Conservation (phyloP, 108 stramenopile species). For the Cyclotella baltica region DNA sequence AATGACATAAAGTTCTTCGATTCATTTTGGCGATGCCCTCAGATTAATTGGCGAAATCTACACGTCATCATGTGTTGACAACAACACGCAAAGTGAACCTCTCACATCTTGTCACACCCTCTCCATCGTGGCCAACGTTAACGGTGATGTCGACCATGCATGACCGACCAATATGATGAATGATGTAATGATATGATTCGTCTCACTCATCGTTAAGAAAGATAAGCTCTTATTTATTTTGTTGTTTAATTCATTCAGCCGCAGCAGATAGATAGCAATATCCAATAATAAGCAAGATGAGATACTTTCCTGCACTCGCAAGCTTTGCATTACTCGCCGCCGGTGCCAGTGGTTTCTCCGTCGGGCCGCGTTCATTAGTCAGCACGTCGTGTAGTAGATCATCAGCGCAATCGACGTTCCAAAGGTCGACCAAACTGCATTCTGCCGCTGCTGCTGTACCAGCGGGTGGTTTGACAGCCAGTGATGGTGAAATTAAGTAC, state of each 20-base stretch:
- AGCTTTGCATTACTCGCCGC: neutral
- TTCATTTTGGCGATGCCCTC: neutral
- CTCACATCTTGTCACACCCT: neutral
- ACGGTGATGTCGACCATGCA: no score
- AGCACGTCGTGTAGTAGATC: neutral
- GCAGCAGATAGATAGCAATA: neutral
- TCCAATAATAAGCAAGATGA: neutral
- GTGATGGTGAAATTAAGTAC: slow-evolving; percentile 1
- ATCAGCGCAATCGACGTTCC: neutral
- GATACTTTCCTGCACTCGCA: neutral
- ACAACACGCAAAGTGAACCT: no score
- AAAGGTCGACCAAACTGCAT: neutral
- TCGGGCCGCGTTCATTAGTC: neutral
- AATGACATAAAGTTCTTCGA: no score
- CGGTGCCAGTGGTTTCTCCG: neutral
- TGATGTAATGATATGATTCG: no score
- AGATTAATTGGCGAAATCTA: no score
- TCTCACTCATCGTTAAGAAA: no score
- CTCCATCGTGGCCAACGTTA: no score
- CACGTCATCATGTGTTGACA: no score
- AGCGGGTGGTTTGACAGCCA: neutral
- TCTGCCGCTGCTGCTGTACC: slow-evolving; percentile 5
- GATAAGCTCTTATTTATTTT: no score
- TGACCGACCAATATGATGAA: no score
- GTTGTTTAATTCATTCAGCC: no score